Conservation (phyloP, 345 rosid genomes). For the Lumnitzera racemosa region DNA sequence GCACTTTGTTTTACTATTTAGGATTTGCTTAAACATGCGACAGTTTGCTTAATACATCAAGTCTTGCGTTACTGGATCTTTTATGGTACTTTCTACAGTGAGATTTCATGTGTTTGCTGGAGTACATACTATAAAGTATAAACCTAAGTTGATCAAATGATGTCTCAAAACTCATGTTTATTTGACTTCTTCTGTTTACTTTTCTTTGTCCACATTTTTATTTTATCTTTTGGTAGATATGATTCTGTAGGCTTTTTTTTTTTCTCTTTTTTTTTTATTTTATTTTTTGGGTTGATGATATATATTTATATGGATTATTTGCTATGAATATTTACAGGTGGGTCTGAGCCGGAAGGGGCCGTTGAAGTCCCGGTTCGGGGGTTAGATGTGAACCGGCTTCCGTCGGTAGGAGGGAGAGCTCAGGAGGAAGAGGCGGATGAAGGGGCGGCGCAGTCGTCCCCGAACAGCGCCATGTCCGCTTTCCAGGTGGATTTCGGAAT, state of each 20-base stretch:
- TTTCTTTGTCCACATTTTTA: background rate
- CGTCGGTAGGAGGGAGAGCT: conserved; percentile 16
- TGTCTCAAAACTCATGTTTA: too few relatives aligned
- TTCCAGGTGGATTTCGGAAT: conserved; percentile 77
- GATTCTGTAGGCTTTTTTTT: background rate
- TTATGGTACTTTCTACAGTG: background rate
- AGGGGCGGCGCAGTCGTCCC: conserved; percentile 52
- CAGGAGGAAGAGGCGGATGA: conserved; percentile 39
- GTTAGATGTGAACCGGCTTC: conserved; percentile 42
- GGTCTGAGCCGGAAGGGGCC: conserved; percentile 25
- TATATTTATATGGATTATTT: too few relatives aligned
- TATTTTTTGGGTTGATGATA: background rate
- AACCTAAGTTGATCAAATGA: too few relatives aligned
- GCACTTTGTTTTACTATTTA: too few relatives aligned
- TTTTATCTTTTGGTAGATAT: too few relatives aligned
- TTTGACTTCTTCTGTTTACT: background rate
- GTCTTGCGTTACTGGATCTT: background rate
- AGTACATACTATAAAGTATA: background rate
- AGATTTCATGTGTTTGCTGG: too few relatives aligned
- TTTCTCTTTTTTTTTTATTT: background rate
- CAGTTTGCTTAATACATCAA: too few relatives aligned
- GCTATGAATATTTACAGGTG: conserved; percentile 14
- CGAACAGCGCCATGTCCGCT: conserved; percentile 76
- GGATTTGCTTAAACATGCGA: too few relatives aligned
- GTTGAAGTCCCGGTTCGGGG: conserved; percentile 27